These are phyloP conservation scores for Pseudogymnoascus sp. DNA, from an alignment of 2,329 filamentous ascomycete species.

Conservation along the genomic window DNA sequence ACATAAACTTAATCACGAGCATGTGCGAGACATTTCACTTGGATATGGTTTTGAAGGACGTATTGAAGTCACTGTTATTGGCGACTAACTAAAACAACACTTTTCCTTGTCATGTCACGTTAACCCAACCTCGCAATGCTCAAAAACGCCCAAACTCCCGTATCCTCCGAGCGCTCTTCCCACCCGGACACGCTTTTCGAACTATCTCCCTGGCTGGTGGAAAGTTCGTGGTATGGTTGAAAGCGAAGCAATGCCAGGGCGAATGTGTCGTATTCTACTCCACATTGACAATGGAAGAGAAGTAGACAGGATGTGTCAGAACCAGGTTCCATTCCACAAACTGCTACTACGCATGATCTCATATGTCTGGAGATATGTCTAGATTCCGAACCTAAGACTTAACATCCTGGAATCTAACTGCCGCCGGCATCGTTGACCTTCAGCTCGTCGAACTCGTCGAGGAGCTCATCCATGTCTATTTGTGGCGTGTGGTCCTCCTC, in stretches of 20 bases:
- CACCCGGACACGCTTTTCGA: not conserved
- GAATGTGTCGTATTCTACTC: not conserved
- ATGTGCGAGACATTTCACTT: not conserved
- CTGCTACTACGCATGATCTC: not conserved
- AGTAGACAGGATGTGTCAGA: not conserved
- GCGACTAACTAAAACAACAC: slow-evolving; percentile 8
- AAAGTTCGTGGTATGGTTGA: not conserved
- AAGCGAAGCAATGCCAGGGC: not conserved
- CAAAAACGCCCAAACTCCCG: slow-evolving; percentile 5
- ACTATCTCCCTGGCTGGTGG: not conserved
- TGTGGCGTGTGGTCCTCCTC: slow-evolving; percentile 59
- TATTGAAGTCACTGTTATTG: slow-evolving; percentile 7
- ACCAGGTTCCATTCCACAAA: not conserved
- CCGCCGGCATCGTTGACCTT: slow-evolving; percentile 39
- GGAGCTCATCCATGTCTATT: slow-evolving; percentile 70
- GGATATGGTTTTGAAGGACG: not conserved
- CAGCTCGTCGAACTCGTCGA: slow-evolving; percentile 91
- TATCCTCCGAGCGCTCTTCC: not conserved
- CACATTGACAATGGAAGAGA: not conserved
- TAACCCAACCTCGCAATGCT: slow-evolving; percentile 6
- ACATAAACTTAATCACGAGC: not conserved
- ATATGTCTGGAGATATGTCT: not conserved
- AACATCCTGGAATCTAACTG: not conserved
- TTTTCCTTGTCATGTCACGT: slow-evolving; percentile 7
- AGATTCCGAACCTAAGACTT: not conserved